These are phyloP conservation scores for Cryptococcus sp. DNA, from an alignment of 1,284 basidiomycete species.

Conservation along the genomic window DNA sequence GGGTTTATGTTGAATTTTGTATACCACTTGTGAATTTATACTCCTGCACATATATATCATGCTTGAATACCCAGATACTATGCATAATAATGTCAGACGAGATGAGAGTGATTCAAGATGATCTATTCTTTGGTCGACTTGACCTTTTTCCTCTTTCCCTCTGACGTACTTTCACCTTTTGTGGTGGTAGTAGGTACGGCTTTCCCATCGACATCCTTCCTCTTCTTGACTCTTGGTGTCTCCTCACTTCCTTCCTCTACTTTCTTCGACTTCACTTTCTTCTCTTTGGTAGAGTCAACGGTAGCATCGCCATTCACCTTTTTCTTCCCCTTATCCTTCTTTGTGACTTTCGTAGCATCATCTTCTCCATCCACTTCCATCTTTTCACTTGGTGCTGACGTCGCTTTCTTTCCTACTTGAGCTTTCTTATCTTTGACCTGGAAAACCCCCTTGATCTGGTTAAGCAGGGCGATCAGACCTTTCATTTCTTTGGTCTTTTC, in stretches of 20 bases:
- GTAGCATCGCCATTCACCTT: not conserved
- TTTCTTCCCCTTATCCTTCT: slow-evolving; percentile 15
- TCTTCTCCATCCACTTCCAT: slow-evolving; percentile 8
- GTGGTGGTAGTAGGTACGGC: not conserved
- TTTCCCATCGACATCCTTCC: slow-evolving; percentile 13
- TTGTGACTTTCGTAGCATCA: slow-evolving; percentile 8
- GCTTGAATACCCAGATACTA: not conserved
- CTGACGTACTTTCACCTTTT: not conserved
- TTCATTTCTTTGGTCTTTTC: slow-evolving; percentile 52
- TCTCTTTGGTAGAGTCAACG: slow-evolving; percentile 8
- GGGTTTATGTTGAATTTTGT: too few relatives aligned
- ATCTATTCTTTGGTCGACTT: slow-evolving; percentile 7
- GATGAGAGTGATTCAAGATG: not conserved
- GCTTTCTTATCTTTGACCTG: slow-evolving; percentile 37
- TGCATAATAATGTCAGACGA: not conserved
- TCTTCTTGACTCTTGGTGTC: slow-evolving; percentile 11
- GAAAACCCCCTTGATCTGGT: slow-evolving; percentile 50
- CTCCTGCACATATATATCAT: too few relatives aligned
- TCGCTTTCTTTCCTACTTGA: slow-evolving; percentile 36
- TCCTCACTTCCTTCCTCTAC: not conserved
- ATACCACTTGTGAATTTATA: too few relatives aligned
- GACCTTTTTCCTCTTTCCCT: slow-evolving; percentile 14
- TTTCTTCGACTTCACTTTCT: slow-evolving; percentile 3
- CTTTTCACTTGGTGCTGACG: not conserved
- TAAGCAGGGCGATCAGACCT: slow-evolving; percentile 53